Evolutionary conservation across 2,329 filamentous ascomycete species (phyloP), one percentile per base, ranked within the genome.

Genomic region (Zasmidium angulare): DNA sequence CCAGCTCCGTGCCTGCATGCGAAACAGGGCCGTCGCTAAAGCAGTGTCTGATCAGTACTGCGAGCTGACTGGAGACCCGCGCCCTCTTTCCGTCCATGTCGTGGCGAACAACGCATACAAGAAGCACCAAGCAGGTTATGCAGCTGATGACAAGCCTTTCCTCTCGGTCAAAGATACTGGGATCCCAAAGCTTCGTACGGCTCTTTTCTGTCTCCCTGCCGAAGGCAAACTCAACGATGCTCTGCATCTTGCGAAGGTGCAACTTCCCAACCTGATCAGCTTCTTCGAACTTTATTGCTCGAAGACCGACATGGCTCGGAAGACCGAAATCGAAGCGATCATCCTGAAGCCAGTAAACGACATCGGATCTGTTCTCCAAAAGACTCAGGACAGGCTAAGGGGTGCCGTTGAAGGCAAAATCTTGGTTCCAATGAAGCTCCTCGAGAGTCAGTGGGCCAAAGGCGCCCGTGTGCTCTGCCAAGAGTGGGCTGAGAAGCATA

Each of bases 21-120:
- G 63, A 21, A 66, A 46, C 48, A 48, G 50, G 24, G 46, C 3
- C 11, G 50, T 53, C 29, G 20, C 17, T 46, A 43, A 48, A 11
- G 19, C 19, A 2, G 36, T 66, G 12, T 36, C 53, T 10, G 50
- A 50, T 12, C 22, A 26, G 7, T 65, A 60, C 40, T 3, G 6
- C 1, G 47, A 57, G 3, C 20, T 63, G 1, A 66, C 62, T 1
- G 20, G 20, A 12, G 55, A 62, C 20, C 23, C 36, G 9, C 17
- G 20, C 10, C 40, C 55, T 1, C 51, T 67, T 1, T 12, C 56
- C 0, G 59, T 59, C 19, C 62, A 63, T 29, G 50, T 29, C 9
- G 58, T 68, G 19, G 50, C 52, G 4, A 68, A 65, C 53, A 43
- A 47, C 12, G 57, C 20, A 1, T 68, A 68, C 57, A 60, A 58